Evolutionary conservation across 208 protist species (phyloP).

Genomic region (Crithidia thermophila): DNA sequence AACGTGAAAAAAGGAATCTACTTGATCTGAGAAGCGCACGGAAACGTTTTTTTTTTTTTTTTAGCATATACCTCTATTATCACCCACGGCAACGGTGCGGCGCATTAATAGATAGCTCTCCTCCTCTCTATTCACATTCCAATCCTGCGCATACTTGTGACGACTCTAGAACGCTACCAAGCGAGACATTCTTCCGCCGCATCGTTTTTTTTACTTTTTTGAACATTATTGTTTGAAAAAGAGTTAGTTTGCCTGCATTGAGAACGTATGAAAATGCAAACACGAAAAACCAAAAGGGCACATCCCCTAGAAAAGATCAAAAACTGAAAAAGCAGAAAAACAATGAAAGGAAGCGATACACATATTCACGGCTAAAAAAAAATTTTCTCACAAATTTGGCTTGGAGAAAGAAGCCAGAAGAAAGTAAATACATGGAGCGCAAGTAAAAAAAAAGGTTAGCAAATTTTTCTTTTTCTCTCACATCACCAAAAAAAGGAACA

Average conservation of each 20-base stretch:
- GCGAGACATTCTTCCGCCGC: too few relatives aligned
- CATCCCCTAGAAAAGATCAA: neutral
- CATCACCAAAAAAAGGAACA: neutral
- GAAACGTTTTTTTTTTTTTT: constrained; percentile 2
- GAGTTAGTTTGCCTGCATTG: too few relatives aligned
- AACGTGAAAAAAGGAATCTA: neutral
- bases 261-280: too few relatives aligned
- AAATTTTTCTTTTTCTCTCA: constrained; percentile 5
- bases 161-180: too few relatives aligned
- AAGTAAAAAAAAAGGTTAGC: neutral
- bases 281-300: too few relatives aligned
- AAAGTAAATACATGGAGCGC: neutral
- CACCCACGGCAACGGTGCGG: too few relatives aligned
- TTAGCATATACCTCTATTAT: neutral
- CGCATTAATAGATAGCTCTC: too few relatives aligned
- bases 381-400: neutral
- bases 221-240: too few relatives aligned
- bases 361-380: neutral
- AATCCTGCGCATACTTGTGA: too few relatives aligned
- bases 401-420: neutral
- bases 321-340: constrained; percentile 4
- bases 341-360: neutral
- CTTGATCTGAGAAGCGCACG: too few relatives aligned
- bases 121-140: too few relatives aligned
- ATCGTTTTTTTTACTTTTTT: too few relatives aligned